Base-by-base conservation (phyloP, 129 eudicot genomes). In the Escallonia herrerae region DNA sequence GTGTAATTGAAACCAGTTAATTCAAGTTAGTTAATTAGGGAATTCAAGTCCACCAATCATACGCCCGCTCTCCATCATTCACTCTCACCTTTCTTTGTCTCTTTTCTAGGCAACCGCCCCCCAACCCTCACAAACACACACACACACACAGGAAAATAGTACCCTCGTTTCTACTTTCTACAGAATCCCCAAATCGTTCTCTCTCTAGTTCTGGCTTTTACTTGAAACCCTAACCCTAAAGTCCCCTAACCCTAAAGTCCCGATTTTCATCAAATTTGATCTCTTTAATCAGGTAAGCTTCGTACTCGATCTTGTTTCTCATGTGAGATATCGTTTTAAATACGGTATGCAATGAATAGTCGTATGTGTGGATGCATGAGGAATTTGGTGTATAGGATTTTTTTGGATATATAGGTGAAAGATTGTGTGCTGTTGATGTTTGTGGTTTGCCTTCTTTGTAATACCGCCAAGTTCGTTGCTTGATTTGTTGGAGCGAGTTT, bases 161-260 rank as follows among this genome's bases (percentile, higher is more conserved):
- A 49, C 9, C 54, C 54, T 0, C 11, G 10, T 49, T 49, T 49
- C 54, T 49, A 7, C 54, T 6, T 7, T 22, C 33, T 22, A 22
- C 33, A 22, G 1, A 22, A 7, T 49, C 14, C 47, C 52, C 60
- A 40, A 37, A 1, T 65, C 39, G 7, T 49, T 49, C 54, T 49
- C 1, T 7, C 11, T 14, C 38, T 6, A n/a, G 37, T 4, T 13
- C 45, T 64, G 12, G 7, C 50, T 22, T 8, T 33, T 42, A 3
- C 14, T 49, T 50, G 44, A 45, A 72, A 56, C 65, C 77, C 71
- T 64, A 72, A 40, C 65, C 64, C 59, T n/a, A n/a, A n/a, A n/a
- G n/a, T n/a, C n/a, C 65, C 77, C 71, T 64, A 72, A 40, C 65
- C 64, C 59, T 72, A 55, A 37, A 1, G 9, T 45, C 62, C 37